Evolutionary conservation across 495 filamentous ascomycete species (phyloP), one percentile per base, ranked within the genome.

Genomic region (Penicillium arizonense): DNA sequence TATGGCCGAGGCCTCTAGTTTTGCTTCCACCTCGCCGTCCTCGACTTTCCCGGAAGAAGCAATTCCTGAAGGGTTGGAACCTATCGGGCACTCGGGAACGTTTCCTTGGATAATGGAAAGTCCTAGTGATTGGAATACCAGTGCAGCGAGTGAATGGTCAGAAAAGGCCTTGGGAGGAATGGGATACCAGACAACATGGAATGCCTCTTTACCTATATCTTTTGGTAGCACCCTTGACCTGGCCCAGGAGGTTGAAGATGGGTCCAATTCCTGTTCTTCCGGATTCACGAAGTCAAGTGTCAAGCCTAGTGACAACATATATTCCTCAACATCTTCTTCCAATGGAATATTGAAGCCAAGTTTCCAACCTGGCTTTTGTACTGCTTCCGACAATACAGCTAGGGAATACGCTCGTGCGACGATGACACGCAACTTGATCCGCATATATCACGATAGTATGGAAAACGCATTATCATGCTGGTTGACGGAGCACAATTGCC

Each of bases 391-490:
- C 36, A 59, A 58, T 18, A 52, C 55, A 28, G 56, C 61, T n/a
- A 52, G 33, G 9, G 28, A 63, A 38, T 56, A 45, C 24, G 64
- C 65, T 50, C 68, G 58, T n/a, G 43, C 62, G 5, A 58, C 57
- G 3, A 65, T 77, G 49, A 64, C 71, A 14, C 58, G 59, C 11
- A 66, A 63, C 36, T 39, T 79, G 41, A 59, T 79, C 13, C 64
- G 61, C 21, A 73, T 79, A 23, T 79, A 79, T 46, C 73, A 77
- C 38, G 75, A 79, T 44, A 72, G 68, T 26, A 68, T 79, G 53
- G 76, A 79, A 53, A 75, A 75, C 33, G 73, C 73, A 4, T 52
- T 79, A 10, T 66, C 71, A 5, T 79, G 76, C 40, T 79, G 76
- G 76, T 45, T 79, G 40, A 75, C 72, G 0, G 76, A 79, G 53